These are phyloP conservation scores for Metschnikowia colocasiae DNA, from an alignment of 805 yeast species.

Conservation along the genomic window DNA sequence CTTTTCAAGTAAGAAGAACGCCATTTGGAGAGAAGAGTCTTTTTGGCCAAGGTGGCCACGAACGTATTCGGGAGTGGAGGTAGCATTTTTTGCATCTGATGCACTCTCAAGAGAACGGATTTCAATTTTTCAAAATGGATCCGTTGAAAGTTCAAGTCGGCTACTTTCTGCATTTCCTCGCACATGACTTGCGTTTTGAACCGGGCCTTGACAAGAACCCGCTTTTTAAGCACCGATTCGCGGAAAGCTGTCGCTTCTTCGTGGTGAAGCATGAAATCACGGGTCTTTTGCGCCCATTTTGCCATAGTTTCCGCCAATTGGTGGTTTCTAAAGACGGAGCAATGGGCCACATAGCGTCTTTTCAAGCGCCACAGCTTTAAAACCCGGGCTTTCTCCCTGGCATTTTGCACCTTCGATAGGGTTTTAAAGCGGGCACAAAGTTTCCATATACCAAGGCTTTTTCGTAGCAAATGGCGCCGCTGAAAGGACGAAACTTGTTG, in stretches of 20 bases:
- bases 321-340: not conserved
- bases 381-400: not conserved
- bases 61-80: not conserved
- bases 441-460: not conserved
- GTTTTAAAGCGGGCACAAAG: not conserved
- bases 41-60: not conserved
- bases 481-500: not conserved
- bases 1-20: slow-evolving; percentile 16
- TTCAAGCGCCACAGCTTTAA: not conserved
- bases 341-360: not conserved
- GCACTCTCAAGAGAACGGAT: not conserved
- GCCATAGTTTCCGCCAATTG: not conserved
- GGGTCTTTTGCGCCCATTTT: not conserved
- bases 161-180: slow-evolving; percentile 12
- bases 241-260: not conserved
- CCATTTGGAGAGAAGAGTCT: slow-evolving; percentile 22
- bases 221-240: not conserved
- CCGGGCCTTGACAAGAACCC: not conserved
- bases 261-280: no score
- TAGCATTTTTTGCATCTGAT: not conserved
- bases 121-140: slow-evolving; percentile 16
- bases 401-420: not conserved
- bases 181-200: not conserved
- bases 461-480: not conserved
- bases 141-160: slow-evolving; percentile 22